phyloP scores from a whole-genome alignment of 371 early-diverging fungal species.

The Funneliformis caledonium region DNA sequence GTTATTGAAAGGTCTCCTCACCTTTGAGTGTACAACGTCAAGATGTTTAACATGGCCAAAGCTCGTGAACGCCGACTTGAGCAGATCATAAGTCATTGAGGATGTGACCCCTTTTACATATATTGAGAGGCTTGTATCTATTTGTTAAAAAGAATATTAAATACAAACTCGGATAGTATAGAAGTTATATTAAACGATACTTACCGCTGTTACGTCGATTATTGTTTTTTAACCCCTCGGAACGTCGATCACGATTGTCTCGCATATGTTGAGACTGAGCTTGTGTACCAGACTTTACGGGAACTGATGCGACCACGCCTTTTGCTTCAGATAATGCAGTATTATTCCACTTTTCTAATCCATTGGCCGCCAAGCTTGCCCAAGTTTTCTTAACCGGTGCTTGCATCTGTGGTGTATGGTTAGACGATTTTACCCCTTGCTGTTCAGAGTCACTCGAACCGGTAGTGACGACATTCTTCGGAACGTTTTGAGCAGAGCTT shows the following conservation, averaged over 20 bases:
- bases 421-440: background rate
- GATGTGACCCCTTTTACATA: conserved; percentile 24
- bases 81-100: conserved; percentile 18
- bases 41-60: conserved; percentile 34
- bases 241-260: conserved; percentile 2
- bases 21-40: conserved; percentile 29
- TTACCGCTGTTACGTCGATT: conserved; percentile 14
- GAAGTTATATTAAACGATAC: background rate
- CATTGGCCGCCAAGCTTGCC: conserved; percentile 58
- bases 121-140: conserved; percentile 32
- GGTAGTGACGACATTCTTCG: background rate
- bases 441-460: background rate
- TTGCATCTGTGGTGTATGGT: background rate
- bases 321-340: conserved; percentile 43
- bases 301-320: conserved; percentile 43
- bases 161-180: background rate
- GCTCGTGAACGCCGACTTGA: background rate
- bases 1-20: background rate
- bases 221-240: background rate
- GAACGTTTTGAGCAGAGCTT: background rate
- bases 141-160: background rate
- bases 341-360: conserved; percentile 48
- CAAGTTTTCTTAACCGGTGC: conserved; percentile 50
- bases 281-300: conserved; percentile 42
- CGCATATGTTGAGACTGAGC: conserved; percentile 21